Base-by-base conservation (phyloP, 306 rosid genomes). In the Trifolium subterraneum region DNA sequence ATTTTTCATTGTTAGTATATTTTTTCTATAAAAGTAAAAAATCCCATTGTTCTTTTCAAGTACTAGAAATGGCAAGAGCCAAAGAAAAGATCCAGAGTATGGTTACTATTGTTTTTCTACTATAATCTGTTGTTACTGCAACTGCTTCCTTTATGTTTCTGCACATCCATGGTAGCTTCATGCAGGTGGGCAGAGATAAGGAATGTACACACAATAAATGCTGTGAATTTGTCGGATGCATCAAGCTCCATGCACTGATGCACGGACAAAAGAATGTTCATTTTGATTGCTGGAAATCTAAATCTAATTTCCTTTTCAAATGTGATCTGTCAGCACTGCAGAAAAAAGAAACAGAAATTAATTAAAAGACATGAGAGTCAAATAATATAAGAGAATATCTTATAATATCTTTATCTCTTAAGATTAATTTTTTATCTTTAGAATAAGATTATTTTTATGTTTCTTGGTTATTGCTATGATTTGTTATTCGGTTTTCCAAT, bases 311-410 rank as follows among this genome's bases (percentile, higher is more conserved):
- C 78, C 98, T 87, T 80, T 93, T 93, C 33, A 91, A 84, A 80
- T 91, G 97, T 59, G 97, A 81, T 82, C 92, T 83, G 81, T 93
- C 98, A 83, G 92, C 94, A 79, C 98, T 93, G 89, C 82, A 80
- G 25, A 74, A 72, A 62, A 71, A 52, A 48, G 73, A 20, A 71
- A 6, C 4, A 23, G 58, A 72, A 77, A 65, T 6, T 47, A 61
- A 67, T 29, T 64, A 70, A 31, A 18, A 16, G 48, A 45, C 19
- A 15, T 48, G 19, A 14, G 9, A 6, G 20, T 47, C 19, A n/a
- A 5, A 48, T 4, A 48, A 14, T 47, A 47, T 5, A 15, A 15
- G 20, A 62, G 44, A 54, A 67, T 47, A 44, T 10, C 47, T 41
- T 41, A 41, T 3, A 12, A 42, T 42, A 42, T 8, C 10, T 9